Evolutionary conservation across 768 basidiomycete species (phyloP).

Genomic region (Trametopsis cervina): DNA sequence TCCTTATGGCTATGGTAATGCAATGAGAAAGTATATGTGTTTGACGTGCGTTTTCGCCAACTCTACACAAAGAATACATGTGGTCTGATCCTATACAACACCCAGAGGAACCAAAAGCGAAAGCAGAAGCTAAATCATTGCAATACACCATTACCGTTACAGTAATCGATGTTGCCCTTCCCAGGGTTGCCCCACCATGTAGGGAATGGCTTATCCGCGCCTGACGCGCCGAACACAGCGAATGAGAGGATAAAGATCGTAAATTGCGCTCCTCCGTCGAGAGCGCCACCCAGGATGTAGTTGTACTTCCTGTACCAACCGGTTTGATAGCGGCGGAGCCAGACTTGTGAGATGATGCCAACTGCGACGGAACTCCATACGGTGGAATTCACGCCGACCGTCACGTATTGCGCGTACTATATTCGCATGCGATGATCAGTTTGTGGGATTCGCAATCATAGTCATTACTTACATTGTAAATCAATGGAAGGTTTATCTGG

Average conservation of each 20-base stretch:
- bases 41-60: too few relatives aligned
- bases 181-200: conserved; percentile 49
- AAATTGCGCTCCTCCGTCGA: conserved; percentile 60
- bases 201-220: conserved; percentile 43
- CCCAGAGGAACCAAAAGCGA: too few relatives aligned
- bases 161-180: conserved; percentile 48
- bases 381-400: conserved; percentile 50
- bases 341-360: conserved; percentile 40
- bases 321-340: conserved; percentile 49
- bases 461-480: conserved; percentile 35
- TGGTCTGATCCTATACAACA: too few relatives aligned
- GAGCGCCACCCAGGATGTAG: conserved; percentile 58
- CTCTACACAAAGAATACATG: too few relatives aligned
- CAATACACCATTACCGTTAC: conserved; percentile 52
- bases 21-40: too few relatives aligned
- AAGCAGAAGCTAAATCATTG: too few relatives aligned
- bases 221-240: conserved; percentile 59
- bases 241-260: conserved; percentile 61
- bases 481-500: conserved; percentile 47
- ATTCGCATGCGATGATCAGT: conserved; percentile 28
- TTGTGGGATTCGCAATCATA: conserved; percentile 22
- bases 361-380: conserved; percentile 35
- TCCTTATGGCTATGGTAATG: too few relatives aligned
- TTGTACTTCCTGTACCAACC: conserved; percentile 66
- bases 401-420: conserved; percentile 33